These are phyloP conservation scores for Chrysophaeum taylorii DNA, from an alignment of 352 stramenopile genomes.

Conservation along the genomic window DNA sequence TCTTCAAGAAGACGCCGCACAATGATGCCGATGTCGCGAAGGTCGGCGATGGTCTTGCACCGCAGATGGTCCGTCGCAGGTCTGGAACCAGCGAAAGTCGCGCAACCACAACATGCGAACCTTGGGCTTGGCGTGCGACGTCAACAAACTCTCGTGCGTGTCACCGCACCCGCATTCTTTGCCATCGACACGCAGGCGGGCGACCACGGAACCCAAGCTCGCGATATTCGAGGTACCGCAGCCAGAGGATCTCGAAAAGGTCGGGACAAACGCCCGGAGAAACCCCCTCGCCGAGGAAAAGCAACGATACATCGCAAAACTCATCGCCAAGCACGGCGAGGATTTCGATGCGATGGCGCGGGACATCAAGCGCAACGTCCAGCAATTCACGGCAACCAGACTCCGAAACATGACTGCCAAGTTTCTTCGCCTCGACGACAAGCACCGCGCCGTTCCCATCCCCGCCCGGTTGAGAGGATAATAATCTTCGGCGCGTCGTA, in stretches of 20 bases:
- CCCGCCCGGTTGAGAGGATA: no score
- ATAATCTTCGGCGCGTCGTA: no score
- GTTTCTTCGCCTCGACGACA: neutral
- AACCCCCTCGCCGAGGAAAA: constrained; percentile 1
- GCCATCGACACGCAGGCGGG: no score
- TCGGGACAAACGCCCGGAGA: neutral
- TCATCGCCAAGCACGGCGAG: constrained; percentile 2
- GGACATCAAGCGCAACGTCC: neutral
- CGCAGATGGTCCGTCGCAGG: no score
- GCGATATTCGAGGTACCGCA: neutral
- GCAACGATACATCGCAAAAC: neutral
- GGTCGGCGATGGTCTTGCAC: no score
- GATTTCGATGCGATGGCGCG: neutral
- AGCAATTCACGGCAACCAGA: neutral
- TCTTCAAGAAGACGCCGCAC: constrained; percentile 11
- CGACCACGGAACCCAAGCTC: neutral
- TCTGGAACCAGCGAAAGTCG: neutral
- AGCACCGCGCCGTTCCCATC: neutral
- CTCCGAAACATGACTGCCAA: neutral
- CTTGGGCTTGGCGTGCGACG: constrained; percentile 3
- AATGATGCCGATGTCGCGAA: constrained; percentile 10
- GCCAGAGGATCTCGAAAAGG: neutral
- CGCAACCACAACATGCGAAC: neutral
- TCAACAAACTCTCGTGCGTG: neutral
- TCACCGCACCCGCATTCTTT: neutral